These are phyloP conservation scores for Barnettozyma wickerhamii DNA, from an alignment of 805 yeast species.

Conservation along the genomic window DNA sequence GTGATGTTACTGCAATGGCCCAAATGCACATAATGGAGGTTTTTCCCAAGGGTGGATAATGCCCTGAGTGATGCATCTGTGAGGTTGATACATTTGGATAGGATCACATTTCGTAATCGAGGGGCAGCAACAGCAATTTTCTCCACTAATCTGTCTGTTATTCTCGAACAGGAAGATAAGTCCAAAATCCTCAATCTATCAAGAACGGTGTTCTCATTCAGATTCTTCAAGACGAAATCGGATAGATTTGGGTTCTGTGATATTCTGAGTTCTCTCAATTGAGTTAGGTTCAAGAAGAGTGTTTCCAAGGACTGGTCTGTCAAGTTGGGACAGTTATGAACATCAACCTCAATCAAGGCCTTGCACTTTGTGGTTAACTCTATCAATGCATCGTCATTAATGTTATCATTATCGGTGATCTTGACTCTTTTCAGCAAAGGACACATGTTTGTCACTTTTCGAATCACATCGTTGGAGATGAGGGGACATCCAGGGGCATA, in stretches of 20 bases:
- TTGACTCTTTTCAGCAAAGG: slow-evolving; percentile 79
- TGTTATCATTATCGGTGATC: slow-evolving; percentile 62
- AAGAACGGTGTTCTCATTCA: slow-evolving; percentile 44
- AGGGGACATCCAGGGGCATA: slow-evolving; percentile 81
- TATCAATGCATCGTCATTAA: slow-evolving; percentile 59
- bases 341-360: slow-evolving; percentile 81
- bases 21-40: slow-evolving; percentile 82
- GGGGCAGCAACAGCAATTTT: slow-evolving; percentile 76
- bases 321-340: slow-evolving; percentile 75
- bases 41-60: slow-evolving; percentile 68
- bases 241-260: slow-evolving; percentile 68
- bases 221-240: slow-evolving; percentile 54
- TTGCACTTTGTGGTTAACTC: slow-evolving; percentile 69
- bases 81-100: slow-evolving; percentile 83
- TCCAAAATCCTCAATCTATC: slow-evolving; percentile 79
- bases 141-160: slow-evolving; percentile 77
- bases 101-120: slow-evolving; percentile 76
- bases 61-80: slow-evolving; percentile 77
- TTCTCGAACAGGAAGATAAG: slow-evolving; percentile 74
- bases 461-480: slow-evolving; percentile 64
- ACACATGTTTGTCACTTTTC: slow-evolving; percentile 55
- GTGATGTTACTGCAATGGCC: slow-evolving; percentile 93
- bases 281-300: slow-evolving; percentile 59
- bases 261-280: slow-evolving; percentile 78
- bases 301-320: slow-evolving; percentile 57